phyloP scores from a whole-genome alignment of 108 stramenopile species.

The Phaeodactylum tricornutum region DNA sequence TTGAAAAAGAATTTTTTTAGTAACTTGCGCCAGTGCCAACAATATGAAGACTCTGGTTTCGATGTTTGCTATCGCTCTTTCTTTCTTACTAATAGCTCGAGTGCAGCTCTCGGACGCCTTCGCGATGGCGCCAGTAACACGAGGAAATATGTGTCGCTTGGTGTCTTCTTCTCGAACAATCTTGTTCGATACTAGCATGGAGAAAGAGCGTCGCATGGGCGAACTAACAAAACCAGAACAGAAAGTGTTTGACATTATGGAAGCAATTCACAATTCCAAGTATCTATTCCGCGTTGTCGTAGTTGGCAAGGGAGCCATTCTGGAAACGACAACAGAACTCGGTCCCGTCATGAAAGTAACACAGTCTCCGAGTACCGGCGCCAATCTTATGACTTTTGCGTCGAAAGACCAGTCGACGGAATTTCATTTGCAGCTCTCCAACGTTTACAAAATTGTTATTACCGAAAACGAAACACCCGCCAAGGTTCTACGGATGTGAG shows the following conservation, averaged over 20 bases:
- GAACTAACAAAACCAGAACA: conserved; percentile 16
- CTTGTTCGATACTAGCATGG: too few species aligned
- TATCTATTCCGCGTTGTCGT: conserved; percentile 67
- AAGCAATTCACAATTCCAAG: conserved; percentile 41
- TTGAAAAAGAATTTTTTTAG: too few species aligned
- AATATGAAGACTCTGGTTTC: too few species aligned
- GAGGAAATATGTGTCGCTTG: too few species aligned
- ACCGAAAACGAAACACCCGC: conserved; percentile 17
- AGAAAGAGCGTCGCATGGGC: too few species aligned
- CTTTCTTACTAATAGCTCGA: too few species aligned
- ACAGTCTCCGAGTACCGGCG: conserved; percentile 52
- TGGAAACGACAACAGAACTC: conserved; percentile 61
- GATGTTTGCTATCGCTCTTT: too few species aligned
- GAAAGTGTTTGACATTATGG: conserved; percentile 23
- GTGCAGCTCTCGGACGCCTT: too few species aligned
- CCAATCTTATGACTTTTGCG: conserved; percentile 58
- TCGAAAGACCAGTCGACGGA: conserved; percentile 64
- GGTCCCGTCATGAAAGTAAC: conserved; percentile 42
- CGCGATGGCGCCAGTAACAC: too few species aligned
- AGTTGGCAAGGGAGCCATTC: conserved; percentile 75
- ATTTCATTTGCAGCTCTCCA: conserved; percentile 57
- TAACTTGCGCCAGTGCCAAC: too few species aligned
- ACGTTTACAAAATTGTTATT: conserved; percentile 46
- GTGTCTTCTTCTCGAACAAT: too few species aligned
- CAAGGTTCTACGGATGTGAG: conserved; percentile 42